Evolutionary conservation across 129 eudicot genomes (phyloP), one percentile per base, ranked within the genome.

Genomic region (Tagetes erecta): DNA sequence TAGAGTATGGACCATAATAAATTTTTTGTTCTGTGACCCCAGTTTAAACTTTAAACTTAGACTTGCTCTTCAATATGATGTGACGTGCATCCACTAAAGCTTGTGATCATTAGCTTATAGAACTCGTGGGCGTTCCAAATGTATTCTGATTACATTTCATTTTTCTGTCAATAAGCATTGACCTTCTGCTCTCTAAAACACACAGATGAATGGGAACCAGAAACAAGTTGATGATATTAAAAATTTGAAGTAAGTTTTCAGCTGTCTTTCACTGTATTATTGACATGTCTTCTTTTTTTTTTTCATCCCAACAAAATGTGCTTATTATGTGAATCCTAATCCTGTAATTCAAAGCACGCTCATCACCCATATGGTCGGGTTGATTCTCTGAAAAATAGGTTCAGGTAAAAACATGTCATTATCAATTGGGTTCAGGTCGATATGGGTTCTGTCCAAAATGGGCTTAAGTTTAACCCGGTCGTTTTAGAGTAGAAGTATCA

Each of bases 161-260:
- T 36, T 33, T 78, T 50, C 50, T 50, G 20, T 3, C 44, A 46
- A 47, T 67, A 39, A 34, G 34, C 37, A 14, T 75, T 40, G 63
- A 69, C 55, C 70, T 11, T 68, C 77, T 76, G 31, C 52, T 68
- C 38, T 62, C 27, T 34, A 14, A 52, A 36, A 55, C 60, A 55
- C 60, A 53, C 85, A 84, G 88, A 81, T 84, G 83, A 70, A 68
- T 49, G 65, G 5, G 13, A 42, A 45, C 39, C 64, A 59, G 42
- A 75, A 72, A 59, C 59, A 11, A 34, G n/a, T 41, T 41, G 71
- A 53, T 39, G 59, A 75, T 64, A 33, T 41, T 79, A 77, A 75
- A 75, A 67, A 60, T 58, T 53, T 73, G 30, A 55, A 82, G 89
- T 85, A 82, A 78, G 89, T 85, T 60, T 49, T 41, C 13, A 46